Evolutionary conservation across 441 rosid genomes (phyloP).

Genomic region (Capsella rubella): DNA sequence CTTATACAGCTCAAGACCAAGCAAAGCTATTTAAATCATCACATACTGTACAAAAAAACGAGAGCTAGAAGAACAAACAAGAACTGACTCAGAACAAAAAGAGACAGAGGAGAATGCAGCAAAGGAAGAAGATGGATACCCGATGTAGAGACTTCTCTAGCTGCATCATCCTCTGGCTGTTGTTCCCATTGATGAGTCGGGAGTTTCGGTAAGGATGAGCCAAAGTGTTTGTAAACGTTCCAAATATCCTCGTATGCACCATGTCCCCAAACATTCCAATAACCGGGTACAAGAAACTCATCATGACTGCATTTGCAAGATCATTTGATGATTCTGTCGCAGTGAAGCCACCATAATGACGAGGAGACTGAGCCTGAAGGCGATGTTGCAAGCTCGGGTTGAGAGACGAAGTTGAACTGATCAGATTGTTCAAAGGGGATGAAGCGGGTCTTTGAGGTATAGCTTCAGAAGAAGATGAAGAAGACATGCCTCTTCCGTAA

Average conservation of each 20-base stretch:
- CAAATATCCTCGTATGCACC: constrained; percentile 56
- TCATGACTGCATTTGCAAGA: constrained; percentile 47
- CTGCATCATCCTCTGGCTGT: constrained; percentile 53
- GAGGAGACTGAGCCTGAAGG: constrained; percentile 48
- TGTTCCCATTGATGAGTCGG: constrained; percentile 19
- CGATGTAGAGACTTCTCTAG: constrained; percentile 59
- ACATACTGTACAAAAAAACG: constrained; percentile 16
- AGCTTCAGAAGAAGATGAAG: constrained; percentile 24
- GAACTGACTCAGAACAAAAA: constrained; percentile 50
- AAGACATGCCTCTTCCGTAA: constrained; percentile 55
- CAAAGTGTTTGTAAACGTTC: constrained; percentile 51
- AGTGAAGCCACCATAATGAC: constrained; percentile 48
- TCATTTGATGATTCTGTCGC: constrained; percentile 47
- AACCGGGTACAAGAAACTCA: constrained; percentile 47
- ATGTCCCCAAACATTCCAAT: constrained; percentile 60
- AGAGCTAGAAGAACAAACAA: constrained; percentile 13
- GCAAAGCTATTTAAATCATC: constrained; percentile 26
- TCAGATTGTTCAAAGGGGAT: constrained; percentile 35
- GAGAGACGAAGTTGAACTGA: constrained; percentile 33
- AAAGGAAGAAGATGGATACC: constrained; percentile 54
- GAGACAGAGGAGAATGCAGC: constrained; percentile 59
- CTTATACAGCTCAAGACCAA: constrained; percentile 17
- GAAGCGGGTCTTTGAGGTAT: constrained; percentile 62
- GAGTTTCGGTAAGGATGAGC: constrained; percentile 45
- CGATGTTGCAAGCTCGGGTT: constrained; percentile 49